phyloP scores from a whole-genome alignment of 2,329 filamentous ascomycete species.

The Ceratocystiopsis minuta region DNA sequence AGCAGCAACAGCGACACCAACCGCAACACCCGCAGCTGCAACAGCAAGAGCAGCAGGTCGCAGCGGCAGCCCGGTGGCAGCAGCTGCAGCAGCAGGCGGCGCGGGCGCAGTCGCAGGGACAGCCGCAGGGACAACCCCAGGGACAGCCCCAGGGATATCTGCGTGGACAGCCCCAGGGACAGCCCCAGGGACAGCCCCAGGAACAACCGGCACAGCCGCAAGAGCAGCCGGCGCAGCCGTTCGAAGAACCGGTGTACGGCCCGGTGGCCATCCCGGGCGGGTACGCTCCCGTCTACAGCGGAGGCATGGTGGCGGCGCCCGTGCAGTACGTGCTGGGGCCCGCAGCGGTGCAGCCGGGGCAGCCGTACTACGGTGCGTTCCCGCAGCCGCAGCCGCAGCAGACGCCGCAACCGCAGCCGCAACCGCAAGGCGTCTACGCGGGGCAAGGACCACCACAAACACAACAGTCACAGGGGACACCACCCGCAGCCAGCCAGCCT shows the following conservation, averaged over 20 bases:
- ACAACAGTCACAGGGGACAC: too few relatives aligned
- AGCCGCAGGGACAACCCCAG: background rate
- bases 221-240: background rate
- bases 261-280: slow-evolving; percentile 20
- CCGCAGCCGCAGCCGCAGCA: background rate
- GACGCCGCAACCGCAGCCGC: background rate
- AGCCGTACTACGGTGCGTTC: background rate
- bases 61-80: too few relatives aligned
- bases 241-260: slow-evolving; percentile 18
- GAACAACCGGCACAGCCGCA: background rate
- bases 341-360: slow-evolving; percentile 1
- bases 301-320: slow-evolving; percentile 14
- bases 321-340: slow-evolving; percentile 11
- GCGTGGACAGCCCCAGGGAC: background rate
- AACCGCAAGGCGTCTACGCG: too few relatives aligned
- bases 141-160: background rate
- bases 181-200: background rate
- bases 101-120: slow-evolving; percentile 1
- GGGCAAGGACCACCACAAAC: too few relatives aligned
- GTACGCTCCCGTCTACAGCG: slow-evolving; percentile 20
- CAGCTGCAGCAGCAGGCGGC: too few relatives aligned
- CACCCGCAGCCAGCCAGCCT: background rate
- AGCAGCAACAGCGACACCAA: too few relatives aligned
- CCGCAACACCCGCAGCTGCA: slow-evolving; percentile 1
- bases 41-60: background rate